Base-by-base conservation (phyloP, 768 basidiomycete species). In the Suillus lakei region DNA sequence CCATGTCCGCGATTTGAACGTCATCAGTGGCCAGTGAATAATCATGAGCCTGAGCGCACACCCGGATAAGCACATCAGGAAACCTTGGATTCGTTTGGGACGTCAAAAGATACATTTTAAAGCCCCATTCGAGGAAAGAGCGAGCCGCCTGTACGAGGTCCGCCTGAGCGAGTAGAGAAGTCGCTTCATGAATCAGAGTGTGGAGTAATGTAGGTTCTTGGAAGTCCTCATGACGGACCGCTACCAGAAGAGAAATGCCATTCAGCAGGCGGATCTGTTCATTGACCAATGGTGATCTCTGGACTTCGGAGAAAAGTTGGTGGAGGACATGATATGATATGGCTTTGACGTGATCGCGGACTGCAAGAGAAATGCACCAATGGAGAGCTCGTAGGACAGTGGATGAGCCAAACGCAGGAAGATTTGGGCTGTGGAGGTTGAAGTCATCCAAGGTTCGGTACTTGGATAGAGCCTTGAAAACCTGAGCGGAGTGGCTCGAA, bases 261-360 rank as follows among this genome's bases (percentile, higher is more conserved):
- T 93, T 90, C 46, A 96, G 72, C 34, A 90, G 78, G 15, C 96
- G 88, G 46, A 88, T 76, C 72, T 96, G 93, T 73, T 97, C 94
- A 73, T 93, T 92, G 66, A 97, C 84, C 44, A 98, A 82, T 23
- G 89, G 89, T 0, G 88, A 86, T 12, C 78, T 74, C 64, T 92
- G 85, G 10, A 95, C 78, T 46, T 84, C 82, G 6, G 88, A 83
- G 67, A 96, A 87, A 16, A 97, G 81, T 60, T 86, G 85, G 64
- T 91, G 90, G 32, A 94, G 74, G 62, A 93, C 84, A 66, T 96
- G 93, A 73, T 93, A 96, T 5, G 88, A 87, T 58, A 87, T 87
- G 13, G 90, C 85, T n/a, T 79, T 77, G 30, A 76, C 78, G 48
- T 85, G 79, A 23, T 83, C 81, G 16, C 78, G 74, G 4, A 81